Conservation (phyloP, 2,329 filamentous ascomycete genomes). For the Diaporthe aspalathi region DNA sequence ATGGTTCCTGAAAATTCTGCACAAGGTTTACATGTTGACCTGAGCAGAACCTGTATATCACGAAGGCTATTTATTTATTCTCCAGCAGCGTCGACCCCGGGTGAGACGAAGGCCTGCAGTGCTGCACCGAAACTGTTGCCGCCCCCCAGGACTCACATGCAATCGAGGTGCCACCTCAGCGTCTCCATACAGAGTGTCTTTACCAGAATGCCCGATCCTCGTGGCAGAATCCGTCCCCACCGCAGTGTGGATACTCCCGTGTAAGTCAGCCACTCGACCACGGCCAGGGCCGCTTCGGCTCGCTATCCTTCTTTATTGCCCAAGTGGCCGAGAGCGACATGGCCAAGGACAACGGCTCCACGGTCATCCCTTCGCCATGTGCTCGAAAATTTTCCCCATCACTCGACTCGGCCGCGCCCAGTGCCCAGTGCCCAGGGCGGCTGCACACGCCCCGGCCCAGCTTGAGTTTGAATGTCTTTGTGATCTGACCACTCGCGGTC, state of each 20-base stretch:
- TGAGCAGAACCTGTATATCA: not conserved
- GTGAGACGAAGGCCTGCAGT: no score
- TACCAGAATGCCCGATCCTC: constrained; percentile 29
- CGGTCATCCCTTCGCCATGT: constrained; percentile 10
- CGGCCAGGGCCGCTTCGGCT: constrained; percentile 3
- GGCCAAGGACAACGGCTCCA: constrained; percentile 12
- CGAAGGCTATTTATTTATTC: no score
- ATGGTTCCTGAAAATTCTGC: not conserved
- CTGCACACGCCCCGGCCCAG: not conserved
- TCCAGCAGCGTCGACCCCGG: no score
- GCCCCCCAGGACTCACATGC: constrained; percentile 33
- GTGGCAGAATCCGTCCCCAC: constrained; percentile 20
- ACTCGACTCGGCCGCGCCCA: constrained; percentile 1
- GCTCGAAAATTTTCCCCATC: constrained; percentile 7
- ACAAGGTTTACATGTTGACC: no score
- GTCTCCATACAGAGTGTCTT: constrained; percentile 30
- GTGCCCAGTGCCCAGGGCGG: no score
- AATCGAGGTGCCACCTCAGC: not conserved
- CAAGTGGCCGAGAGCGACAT: not conserved
- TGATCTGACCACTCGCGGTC: not conserved
- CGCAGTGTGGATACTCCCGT: constrained; percentile 23
- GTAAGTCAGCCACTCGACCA: constrained; percentile 6
- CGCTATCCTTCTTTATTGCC: not conserved
- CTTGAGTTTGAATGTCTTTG: constrained; percentile 13
- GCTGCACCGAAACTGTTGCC: no score